Evolutionary conservation across 1,284 basidiomycete genomes (phyloP).

Genomic region (Heterobasidion annosum): DNA sequence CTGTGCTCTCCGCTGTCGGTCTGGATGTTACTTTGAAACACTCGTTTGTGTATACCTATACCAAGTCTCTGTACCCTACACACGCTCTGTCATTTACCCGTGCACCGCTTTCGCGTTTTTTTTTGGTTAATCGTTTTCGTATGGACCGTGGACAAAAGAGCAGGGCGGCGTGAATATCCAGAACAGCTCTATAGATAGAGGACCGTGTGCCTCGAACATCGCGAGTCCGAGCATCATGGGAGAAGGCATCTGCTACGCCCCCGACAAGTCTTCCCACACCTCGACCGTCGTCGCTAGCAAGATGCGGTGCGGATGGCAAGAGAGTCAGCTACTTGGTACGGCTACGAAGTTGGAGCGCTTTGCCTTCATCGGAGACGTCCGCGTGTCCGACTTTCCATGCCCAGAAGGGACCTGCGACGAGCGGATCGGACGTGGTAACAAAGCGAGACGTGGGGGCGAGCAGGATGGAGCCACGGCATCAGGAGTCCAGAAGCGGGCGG

Average conservation of each 20-base stretch:
- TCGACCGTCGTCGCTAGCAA: neutral
- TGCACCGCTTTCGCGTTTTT: too few species aligned
- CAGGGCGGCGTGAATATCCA: too few species aligned
- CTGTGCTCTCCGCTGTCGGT: too few species aligned
- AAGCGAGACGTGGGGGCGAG: neutral
- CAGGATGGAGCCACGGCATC: neutral
- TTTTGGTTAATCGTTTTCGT: too few species aligned
- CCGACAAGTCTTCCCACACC: neutral
- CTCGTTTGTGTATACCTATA: too few species aligned
- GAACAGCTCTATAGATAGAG: neutral
- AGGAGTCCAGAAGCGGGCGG: neutral
- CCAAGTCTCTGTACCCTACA: too few species aligned
- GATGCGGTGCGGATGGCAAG: neutral
- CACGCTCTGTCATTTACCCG: too few species aligned
- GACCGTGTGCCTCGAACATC: neutral
- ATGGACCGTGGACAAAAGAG: too few species aligned
- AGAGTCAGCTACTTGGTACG: neutral
- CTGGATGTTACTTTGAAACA: too few species aligned
- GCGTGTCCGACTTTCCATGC: constrained; percentile 37
- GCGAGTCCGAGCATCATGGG: neutral
- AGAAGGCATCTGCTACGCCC: too few species aligned
- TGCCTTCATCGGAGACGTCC: constrained; percentile 5
- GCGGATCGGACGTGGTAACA: neutral
- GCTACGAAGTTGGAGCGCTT: constrained; percentile 5
- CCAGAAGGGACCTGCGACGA: constrained; percentile 38